Evolutionary conservation across 1,284 basidiomycete genomes (phyloP).

Genomic region (Boletus subluridellus): DNA sequence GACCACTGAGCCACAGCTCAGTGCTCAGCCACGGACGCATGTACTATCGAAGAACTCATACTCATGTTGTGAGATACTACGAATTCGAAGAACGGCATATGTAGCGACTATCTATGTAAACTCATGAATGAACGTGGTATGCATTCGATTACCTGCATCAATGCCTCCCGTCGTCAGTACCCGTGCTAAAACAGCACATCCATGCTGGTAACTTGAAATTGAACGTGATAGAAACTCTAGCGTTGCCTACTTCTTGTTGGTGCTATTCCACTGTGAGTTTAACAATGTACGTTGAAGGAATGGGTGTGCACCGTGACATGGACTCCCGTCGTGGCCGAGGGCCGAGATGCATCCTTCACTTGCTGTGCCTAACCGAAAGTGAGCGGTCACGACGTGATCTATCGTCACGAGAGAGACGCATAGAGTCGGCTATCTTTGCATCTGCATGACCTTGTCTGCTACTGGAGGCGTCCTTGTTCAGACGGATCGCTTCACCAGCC

Average conservation of each 20-base stretch:
- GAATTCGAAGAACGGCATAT: not conserved
- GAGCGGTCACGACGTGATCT: not conserved
- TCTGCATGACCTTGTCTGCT: not conserved
- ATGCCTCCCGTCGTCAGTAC: not conserved
- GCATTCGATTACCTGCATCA: not conserved
- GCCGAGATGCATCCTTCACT: not conserved
- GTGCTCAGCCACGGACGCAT: no score
- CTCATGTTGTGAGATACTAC: no score
- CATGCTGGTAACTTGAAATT: not conserved
- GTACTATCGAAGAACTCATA: not conserved
- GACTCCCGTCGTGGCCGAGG: not conserved
- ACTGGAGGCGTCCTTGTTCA: no score
- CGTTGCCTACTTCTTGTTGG: not conserved
- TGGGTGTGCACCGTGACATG: not conserved
- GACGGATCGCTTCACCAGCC: not conserved
- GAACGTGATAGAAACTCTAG: not conserved
- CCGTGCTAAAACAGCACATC: not conserved
- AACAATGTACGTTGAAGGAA: accelerated
- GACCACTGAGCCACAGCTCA: no score
- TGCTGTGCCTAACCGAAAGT: not conserved
- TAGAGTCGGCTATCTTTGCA: not conserved
- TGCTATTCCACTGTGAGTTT: not conserved
- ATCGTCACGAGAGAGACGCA: not conserved
- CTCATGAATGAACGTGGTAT: not conserved
- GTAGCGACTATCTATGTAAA: not conserved